These are phyloP conservation scores for Ceratonia siliqua DNA, from an alignment of 306 rosid species.

Conservation along the genomic window DNA sequence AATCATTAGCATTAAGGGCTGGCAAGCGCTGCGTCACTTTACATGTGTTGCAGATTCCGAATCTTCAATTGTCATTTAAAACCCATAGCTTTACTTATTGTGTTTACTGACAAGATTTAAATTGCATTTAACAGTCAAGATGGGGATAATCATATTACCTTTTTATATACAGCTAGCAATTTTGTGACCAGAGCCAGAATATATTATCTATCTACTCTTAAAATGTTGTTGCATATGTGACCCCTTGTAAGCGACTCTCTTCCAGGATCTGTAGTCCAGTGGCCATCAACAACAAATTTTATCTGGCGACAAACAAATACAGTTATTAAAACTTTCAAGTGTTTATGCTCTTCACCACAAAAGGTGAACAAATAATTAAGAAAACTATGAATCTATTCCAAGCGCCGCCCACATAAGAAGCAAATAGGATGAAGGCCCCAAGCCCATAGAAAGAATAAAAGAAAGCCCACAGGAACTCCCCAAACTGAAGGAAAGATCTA, in stretches of 20 bases:
- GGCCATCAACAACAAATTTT: slow-evolving; percentile 88
- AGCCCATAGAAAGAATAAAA: neutral
- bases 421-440: neutral
- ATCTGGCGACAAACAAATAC: slow-evolving; percentile 57
- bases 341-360: slow-evolving; percentile 1
- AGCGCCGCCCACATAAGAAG: neutral
- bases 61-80: slow-evolving; percentile 20
- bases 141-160: slow-evolving; percentile 31
- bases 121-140: slow-evolving; percentile 5
- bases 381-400: neutral
- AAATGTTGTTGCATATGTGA: slow-evolving; percentile 74
- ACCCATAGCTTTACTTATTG: slow-evolving; percentile 15
- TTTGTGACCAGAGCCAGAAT: slow-evolving; percentile 24
- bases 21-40: neutral
- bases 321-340: slow-evolving; percentile 6
- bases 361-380: slow-evolving; percentile 14
- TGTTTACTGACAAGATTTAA: slow-evolving; percentile 4
- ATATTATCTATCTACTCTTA: slow-evolving; percentile 62
- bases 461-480: neutral
- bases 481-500: neutral
- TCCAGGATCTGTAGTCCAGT: slow-evolving; percentile 76
- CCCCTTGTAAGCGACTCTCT: slow-evolving; percentile 65
- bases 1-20: neutral
- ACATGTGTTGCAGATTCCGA: neutral
- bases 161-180: slow-evolving; percentile 25